Percentiles rank a stretch among this genome's conserved stretches.
Evolutionary conservation across 331 rosid genomes (phyloP).

Genomic region (Quercus tomentella): DNA sequence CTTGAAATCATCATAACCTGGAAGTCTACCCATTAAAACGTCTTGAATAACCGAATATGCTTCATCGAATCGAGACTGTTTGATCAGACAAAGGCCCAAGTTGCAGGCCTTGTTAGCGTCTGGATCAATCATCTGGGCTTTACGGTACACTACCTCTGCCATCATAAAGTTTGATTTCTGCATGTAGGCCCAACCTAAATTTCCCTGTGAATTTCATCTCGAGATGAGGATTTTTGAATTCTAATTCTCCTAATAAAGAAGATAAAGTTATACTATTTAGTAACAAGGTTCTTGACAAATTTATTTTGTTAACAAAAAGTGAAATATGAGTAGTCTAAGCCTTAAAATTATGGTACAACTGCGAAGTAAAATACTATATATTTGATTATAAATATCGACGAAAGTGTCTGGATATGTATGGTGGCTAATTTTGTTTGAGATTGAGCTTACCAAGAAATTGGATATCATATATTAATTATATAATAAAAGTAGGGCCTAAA

Average conservation of each 20-base stretch:
- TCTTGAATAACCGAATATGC: conserved; percentile 49
- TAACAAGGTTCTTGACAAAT: no score
- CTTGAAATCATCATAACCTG: conserved; percentile 62
- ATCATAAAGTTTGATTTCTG: conserved; percentile 70
- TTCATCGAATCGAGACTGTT: conserved; percentile 55
- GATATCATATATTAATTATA: no score
- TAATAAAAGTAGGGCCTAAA: no score
- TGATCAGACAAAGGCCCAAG: conserved; percentile 61
- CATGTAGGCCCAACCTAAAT: conserved; percentile 96
- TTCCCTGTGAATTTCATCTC: conserved; percentile 42
- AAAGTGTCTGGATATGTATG: rapidly evolving
- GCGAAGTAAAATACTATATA: no score
- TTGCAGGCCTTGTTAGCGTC: conserved; percentile 87
- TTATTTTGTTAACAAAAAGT: no score
- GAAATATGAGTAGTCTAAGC: no score
- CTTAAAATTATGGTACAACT: no score
- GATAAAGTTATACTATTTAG: no score
- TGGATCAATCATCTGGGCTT: conserved; percentile 88
- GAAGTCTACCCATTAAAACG: conserved; percentile 35
- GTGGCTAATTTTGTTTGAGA: rapidly evolving
- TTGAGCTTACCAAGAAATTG: rapidly evolving
- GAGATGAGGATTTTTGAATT: no score
- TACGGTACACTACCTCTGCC: conserved; percentile 80
- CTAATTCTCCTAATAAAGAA: no score
- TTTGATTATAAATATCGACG: no score